Evolutionary conservation across 2,329 filamentous ascomycete genomes (phyloP).

Genomic region (Microascus cirrosus): DNA sequence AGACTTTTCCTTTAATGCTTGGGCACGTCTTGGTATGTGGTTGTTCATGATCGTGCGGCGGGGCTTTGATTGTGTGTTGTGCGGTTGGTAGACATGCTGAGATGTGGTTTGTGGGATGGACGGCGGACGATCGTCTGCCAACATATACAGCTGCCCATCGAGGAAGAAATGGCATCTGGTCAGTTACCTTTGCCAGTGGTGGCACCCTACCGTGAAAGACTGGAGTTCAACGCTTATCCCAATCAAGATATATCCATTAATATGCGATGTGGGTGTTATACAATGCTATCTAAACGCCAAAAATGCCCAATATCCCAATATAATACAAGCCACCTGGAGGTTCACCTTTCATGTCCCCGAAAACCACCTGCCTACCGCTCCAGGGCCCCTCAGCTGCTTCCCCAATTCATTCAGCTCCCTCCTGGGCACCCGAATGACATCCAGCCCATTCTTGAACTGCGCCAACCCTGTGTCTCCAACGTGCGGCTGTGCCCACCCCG

Average conservation of each 20-base stretch:
- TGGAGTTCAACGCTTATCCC: no score
- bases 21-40: background rate
- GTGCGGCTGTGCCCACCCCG: constrained; percentile 11
- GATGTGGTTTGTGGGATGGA: no score
- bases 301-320: background rate
- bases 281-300: background rate
- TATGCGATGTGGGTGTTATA: background rate
- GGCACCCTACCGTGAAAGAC: no score
- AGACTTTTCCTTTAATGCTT: background rate
- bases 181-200: no score
- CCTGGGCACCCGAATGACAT: constrained; percentile 2
- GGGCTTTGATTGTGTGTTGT: background rate
- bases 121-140: no score
- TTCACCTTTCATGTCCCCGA: background rate
- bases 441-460: constrained; percentile 11
- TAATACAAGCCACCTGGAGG: background rate
- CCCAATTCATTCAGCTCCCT: background rate
- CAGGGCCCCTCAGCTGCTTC: constrained; percentile 1
- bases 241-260: no score
- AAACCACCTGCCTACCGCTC: constrained; percentile 2
- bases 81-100: background rate
- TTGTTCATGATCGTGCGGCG: background rate
- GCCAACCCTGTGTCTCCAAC: constrained; percentile 22
- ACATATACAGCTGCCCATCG: no score
- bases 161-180: no score